Conservation (phyloP, 345 rosid species). For the Viola odorata region DNA sequence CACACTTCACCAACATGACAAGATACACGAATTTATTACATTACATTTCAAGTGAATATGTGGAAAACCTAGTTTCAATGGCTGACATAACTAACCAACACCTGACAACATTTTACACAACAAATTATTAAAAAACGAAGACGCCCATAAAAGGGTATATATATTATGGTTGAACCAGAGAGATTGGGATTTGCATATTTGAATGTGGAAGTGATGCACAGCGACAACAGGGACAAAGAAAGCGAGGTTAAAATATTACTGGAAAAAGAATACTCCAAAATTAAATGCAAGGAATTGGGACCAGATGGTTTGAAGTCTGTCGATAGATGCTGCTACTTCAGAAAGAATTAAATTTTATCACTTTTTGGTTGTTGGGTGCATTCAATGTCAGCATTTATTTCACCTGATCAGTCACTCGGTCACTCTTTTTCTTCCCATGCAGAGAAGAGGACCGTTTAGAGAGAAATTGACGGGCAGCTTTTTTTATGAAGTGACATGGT, state of each 20-base stretch:
- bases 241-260: slow-evolving; percentile 22
- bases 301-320: slow-evolving; percentile 32
- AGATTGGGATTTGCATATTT: slow-evolving; percentile 8
- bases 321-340: slow-evolving; percentile 14
- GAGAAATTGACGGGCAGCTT: not conserved
- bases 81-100: not conserved
- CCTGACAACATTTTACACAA: not conserved
- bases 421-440: slow-evolving; percentile 1
- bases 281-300: slow-evolving; percentile 38
- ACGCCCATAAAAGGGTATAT: slow-evolving; percentile 8
- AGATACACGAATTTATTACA: too few species aligned
- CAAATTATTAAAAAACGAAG: not conserved
- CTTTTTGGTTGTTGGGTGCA: slow-evolving; percentile 59
- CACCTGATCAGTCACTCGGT: slow-evolving; percentile 19
- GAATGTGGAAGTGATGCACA: slow-evolving; percentile 11
- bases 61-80: slow-evolving; percentile 1
- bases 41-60: too few species aligned
- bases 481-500: not conserved
- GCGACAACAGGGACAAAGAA: slow-evolving; percentile 13
- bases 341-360: slow-evolving; percentile 41
- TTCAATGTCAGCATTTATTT: slow-evolving; percentile 48
- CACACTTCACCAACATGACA: slow-evolving; percentile 11
- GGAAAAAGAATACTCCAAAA: too few species aligned
- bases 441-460: not conserved
- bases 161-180: slow-evolving; percentile 7